phyloP scores from a whole-genome alignment of 805 yeast species.

The Candida hispaniensis region DNA sequence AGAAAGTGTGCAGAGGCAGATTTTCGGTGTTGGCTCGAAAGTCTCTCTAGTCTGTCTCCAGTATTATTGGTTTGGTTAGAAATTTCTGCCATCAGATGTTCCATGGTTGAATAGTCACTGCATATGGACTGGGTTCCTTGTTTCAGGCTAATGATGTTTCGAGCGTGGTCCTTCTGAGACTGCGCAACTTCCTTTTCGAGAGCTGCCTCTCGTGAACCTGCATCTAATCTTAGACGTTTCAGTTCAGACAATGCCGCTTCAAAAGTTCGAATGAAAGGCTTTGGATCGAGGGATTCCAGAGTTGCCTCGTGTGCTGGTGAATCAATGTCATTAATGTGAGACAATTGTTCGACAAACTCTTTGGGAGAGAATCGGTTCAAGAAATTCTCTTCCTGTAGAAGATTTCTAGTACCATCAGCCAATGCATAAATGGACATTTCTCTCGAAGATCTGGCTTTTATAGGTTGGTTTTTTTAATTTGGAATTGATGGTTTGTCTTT shows the following conservation, averaged over 20 bases:
- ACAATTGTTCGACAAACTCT: slow-evolving; percentile 67
- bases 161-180: slow-evolving; percentile 56
- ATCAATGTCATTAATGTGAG: slow-evolving; percentile 2
- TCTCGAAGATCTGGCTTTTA: no score
- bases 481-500: no score
- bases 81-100: slow-evolving; percentile 26
- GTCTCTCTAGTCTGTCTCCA: slow-evolving; percentile 26
- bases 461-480: no score
- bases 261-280: slow-evolving; percentile 88
- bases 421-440: slow-evolving; percentile 26
- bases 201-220: slow-evolving; percentile 39
- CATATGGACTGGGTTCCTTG: slow-evolving; percentile 34
- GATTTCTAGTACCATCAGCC: slow-evolving; percentile 23
- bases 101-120: slow-evolving; percentile 30
- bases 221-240: slow-evolving; percentile 47
- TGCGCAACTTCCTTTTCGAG: slow-evolving; percentile 47
- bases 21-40: slow-evolving; percentile 59
- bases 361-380: slow-evolving; percentile 45
- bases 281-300: slow-evolving; percentile 55
- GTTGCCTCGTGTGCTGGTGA: slow-evolving; percentile 16
- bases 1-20: slow-evolving; percentile 62
- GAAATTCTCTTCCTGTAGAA: slow-evolving; percentile 23
- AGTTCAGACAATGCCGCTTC: slow-evolving; percentile 74
- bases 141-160: slow-evolving; percentile 49
- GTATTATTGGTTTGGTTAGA: slow-evolving; percentile 25